These are phyloP conservation scores for Abrus precatorius DNA, from an alignment of 306 rosid genomes.

Conservation along the genomic window DNA sequence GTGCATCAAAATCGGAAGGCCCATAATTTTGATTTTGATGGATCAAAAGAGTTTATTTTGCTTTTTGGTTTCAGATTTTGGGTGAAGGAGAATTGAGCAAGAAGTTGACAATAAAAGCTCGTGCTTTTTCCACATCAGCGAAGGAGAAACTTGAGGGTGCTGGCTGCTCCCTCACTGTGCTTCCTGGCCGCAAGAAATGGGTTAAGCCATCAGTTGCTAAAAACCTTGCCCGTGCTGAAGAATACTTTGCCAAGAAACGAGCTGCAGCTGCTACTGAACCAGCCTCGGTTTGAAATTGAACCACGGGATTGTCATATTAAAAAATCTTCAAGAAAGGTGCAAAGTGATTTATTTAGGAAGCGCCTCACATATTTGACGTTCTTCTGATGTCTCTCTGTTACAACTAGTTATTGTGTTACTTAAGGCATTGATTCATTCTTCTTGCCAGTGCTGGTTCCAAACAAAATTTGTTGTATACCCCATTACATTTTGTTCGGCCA, in stretches of 20 bases:
- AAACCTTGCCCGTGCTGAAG: constrained; percentile 94
- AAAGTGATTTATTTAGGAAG: constrained; percentile 39
- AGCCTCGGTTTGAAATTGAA: constrained; percentile 55
- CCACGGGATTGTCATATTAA: background rate
- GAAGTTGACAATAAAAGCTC: constrained; percentile 85
- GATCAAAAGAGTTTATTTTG: constrained; percentile 22
- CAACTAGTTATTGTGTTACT: constrained; percentile 6
- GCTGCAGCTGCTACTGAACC: constrained; percentile 74
- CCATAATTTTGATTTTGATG: constrained; percentile 12
- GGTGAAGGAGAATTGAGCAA: constrained; percentile 84
- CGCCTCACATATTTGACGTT: constrained; percentile 22
- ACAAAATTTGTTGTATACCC: constrained; percentile 36
- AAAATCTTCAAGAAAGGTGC: constrained; percentile 43
- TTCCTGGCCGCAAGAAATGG: constrained; percentile 99
- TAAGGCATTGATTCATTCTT: constrained; percentile 27
- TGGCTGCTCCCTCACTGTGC: constrained; percentile 83
- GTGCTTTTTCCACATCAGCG: constrained; percentile 84
- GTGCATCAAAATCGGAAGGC: background rate
- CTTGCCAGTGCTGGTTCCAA: constrained; percentile 24
- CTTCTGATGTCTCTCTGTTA: constrained; percentile 39
- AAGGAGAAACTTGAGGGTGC: constrained; percentile 88
- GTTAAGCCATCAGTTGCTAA: constrained; percentile 93
- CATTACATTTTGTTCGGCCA: constrained; percentile 41
- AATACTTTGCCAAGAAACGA: constrained; percentile 91
- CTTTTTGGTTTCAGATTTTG: constrained; percentile 67